Percentiles rank a stretch among this genome's conserved stretches.
Evolutionary conservation across 176 grass and related monocot species (phyloP).

Genomic region (Zoysia pacifica): DNA sequence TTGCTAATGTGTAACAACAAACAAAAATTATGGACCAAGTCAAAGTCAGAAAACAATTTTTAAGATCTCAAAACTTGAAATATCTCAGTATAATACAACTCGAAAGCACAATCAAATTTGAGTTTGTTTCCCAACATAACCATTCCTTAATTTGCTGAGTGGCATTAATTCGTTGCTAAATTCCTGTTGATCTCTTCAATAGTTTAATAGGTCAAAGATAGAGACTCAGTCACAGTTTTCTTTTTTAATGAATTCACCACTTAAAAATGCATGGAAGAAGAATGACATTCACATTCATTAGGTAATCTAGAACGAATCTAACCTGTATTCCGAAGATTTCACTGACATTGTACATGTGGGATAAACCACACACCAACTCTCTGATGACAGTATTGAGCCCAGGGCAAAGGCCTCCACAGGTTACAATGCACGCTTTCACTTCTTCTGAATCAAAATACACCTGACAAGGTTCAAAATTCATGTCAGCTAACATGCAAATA

Average conservation of each 20-base stretch:
- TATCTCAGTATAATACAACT: slow-evolving; percentile 31
- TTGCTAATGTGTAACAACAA: slow-evolving; percentile 17
- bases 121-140: not conserved
- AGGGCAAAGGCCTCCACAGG: slow-evolving; percentile 97
- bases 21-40: not conserved
- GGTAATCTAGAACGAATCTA: slow-evolving; percentile 36
- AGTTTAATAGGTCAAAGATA: slow-evolving; percentile 24
- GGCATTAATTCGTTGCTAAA: not conserved
- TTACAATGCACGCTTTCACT: slow-evolving; percentile 89
- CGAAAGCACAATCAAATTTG: not conserved
- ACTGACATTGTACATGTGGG: slow-evolving; percentile 85
- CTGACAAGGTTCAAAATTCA: slow-evolving; percentile 42
- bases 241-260: not conserved
- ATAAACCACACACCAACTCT: slow-evolving; percentile 92
- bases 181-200: slow-evolving; percentile 7
- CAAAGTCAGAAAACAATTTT: not conserved
- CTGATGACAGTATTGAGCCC: slow-evolving; percentile 98
- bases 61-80: not conserved
- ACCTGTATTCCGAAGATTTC: slow-evolving; percentile 87
- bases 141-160: not conserved
- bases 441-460: slow-evolving; percentile 90
- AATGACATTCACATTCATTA: not conserved
- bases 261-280: slow-evolving; percentile 6
- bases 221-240: not conserved
- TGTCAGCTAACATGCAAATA: slow-evolving; percentile 25